Percentiles rank a stretch among this genome's conserved stretches.
Conservation (phyloP, 257 asterid genomes). For the Solanum habrochaites region DNA sequence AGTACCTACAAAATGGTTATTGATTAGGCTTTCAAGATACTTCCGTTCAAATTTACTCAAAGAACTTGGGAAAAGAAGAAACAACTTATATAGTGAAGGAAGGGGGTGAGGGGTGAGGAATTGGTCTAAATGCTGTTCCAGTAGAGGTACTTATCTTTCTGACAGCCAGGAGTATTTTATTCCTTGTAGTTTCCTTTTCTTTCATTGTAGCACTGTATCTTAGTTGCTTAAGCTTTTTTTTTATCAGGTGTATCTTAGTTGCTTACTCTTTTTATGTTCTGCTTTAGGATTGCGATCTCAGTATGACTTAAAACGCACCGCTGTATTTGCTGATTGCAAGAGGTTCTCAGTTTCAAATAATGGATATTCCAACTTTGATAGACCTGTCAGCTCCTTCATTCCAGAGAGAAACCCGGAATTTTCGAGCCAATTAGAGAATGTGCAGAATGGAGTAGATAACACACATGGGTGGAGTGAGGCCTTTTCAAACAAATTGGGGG, state of each 20-base stretch:
- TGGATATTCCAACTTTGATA: constrained; percentile 22
- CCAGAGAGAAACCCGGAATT: background rate
- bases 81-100: background rate
- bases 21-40: background rate
- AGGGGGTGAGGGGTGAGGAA: background rate
- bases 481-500: constrained; percentile 19
- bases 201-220: background rate
- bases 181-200: background rate
- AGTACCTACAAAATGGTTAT: background rate
- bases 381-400: background rate
- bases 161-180: background rate
- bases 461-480: constrained; percentile 16
- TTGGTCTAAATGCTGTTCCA: background rate
- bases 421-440: background rate
- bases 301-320: constrained; percentile 17
- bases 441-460: background rate
- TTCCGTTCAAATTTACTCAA: background rate
- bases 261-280: constrained; percentile 11
- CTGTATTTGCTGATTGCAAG: constrained; percentile 18
- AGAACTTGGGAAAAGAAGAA: background rate
- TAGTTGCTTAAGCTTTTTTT: background rate
- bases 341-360: constrained; percentile 24
- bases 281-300: constrained; percentile 34
- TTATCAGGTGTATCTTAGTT: background rate
- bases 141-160: background rate